phyloP scores from a whole-genome alignment of 177 flowering plant genomes.

The Vitis hybrid region DNA sequence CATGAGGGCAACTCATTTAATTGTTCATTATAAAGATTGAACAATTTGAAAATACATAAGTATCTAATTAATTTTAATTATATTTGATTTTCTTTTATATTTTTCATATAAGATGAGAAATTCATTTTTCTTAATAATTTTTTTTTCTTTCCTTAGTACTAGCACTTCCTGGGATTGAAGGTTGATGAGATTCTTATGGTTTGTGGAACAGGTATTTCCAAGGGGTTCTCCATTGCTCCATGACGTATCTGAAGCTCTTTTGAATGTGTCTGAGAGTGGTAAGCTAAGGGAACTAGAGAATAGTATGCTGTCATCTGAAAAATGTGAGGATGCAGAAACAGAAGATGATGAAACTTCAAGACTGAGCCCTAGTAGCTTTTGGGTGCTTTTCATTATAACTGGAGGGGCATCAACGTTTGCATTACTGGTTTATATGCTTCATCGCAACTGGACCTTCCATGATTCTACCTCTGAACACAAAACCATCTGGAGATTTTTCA shows the following conservation, averaged over 20 bases:
- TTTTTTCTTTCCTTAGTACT: too few relatives aligned
- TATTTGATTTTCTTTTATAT: too few relatives aligned
- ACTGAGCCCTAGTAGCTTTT: slow-evolving; percentile 21
- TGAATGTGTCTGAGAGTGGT: slow-evolving; percentile 26
- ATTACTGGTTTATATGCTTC: slow-evolving; percentile 1
- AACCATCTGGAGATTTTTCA: slow-evolving; percentile 9
- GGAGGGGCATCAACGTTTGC: slow-evolving; percentile 29
- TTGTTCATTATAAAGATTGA: too few relatives aligned
- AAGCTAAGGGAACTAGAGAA: slow-evolving; percentile 21
- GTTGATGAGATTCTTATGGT: neutral
- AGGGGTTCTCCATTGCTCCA: slow-evolving; percentile 28
- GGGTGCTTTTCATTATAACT: slow-evolving; percentile 27
- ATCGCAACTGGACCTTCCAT: neutral
- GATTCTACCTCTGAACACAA: neutral
- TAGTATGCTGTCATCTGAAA: slow-evolving; percentile 11
- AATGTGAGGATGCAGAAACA: neutral
- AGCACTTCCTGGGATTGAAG: too few relatives aligned
- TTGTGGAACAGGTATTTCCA: slow-evolving; percentile 27
- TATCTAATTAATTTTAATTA: too few relatives aligned
- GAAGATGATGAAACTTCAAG: slow-evolving; percentile 5
- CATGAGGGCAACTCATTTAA: too few relatives aligned
- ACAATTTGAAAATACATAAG: too few relatives aligned
- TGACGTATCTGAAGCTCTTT: slow-evolving; percentile 20
- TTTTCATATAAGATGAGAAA: too few relatives aligned
- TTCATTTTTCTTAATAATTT: too few relatives aligned